Conservation (phyloP, 129 eudicot species). For the Saposhnikovia divaricata region DNA sequence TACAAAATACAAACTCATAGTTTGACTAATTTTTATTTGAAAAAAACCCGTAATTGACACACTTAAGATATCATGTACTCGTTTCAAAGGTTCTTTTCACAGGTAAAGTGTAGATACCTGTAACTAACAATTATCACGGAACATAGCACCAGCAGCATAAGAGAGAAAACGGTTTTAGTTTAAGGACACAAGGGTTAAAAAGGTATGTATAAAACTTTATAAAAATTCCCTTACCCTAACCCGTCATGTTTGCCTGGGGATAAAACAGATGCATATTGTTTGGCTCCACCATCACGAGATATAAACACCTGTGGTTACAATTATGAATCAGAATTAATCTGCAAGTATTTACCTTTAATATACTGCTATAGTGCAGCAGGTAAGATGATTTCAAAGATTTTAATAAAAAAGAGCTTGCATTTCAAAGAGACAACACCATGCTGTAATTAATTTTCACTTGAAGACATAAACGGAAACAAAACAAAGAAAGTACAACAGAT, state of each 20-base stretch:
- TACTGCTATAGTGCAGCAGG: not conserved
- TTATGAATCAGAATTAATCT: constrained; percentile 2
- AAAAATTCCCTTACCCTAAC: constrained; percentile 49
- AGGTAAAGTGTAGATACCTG: not conserved
- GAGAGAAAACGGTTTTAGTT: not conserved
- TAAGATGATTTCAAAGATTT: not conserved
- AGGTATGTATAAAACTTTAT: not conserved
- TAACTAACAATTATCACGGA: not conserved
- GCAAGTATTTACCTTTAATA: not conserved
- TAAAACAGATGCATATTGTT: constrained; percentile 79
- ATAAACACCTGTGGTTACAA: constrained; percentile 58
- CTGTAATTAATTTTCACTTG: not conserved
- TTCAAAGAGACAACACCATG: not conserved
- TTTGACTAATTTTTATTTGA: not conserved
- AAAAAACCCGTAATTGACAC: not conserved
- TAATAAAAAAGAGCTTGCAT: not conserved
- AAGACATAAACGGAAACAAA: not conserved
- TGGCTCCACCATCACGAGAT: constrained; percentile 73
- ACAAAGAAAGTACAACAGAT: not conserved
- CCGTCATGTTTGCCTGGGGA: constrained; percentile 93
- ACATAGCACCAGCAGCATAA: not conserved
- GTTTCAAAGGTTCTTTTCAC: not conserved
- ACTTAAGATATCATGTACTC: not conserved
- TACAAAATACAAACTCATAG: not conserved
- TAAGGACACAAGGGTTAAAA: not conserved